Conservation (phyloP, 1,139 yeast genomes). For the Blastobotrys apis region DNA sequence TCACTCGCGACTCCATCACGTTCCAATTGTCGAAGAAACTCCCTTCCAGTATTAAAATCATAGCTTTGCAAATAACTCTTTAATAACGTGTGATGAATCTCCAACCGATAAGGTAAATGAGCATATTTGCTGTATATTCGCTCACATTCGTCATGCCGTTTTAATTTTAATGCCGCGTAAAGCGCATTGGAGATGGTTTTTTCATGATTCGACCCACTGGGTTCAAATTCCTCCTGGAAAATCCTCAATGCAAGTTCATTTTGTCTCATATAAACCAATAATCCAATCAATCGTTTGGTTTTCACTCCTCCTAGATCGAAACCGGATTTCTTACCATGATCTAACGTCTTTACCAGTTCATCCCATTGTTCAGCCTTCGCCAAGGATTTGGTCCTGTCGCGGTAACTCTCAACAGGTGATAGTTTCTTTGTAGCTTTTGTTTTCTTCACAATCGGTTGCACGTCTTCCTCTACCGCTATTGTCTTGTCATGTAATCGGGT, state of each 20-base stretch:
- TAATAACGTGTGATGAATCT: constrained; percentile 19
- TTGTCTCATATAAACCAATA: constrained; percentile 14
- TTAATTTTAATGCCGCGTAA: constrained; percentile 21
- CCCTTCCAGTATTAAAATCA: constrained; percentile 24
- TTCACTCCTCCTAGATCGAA: constrained; percentile 2
- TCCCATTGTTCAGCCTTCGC: constrained; percentile 13
- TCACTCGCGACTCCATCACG: constrained; percentile 16
- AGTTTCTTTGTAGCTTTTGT: too few relatives aligned
- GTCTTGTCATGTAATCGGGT: too few relatives aligned
- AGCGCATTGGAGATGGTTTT: constrained; percentile 20
- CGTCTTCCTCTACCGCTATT: too few relatives aligned
- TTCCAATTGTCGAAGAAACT: constrained; percentile 24
- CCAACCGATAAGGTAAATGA: constrained; percentile 17
- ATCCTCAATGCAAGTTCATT: constrained; percentile 17
- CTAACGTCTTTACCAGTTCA: constrained; percentile 11
- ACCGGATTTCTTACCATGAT: constrained; percentile 11
- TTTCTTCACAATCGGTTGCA: too few relatives aligned
- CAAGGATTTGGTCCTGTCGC: not conserved
- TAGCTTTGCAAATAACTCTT: constrained; percentile 21
- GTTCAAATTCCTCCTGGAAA: constrained; percentile 20
- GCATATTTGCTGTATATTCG: constrained; percentile 21
- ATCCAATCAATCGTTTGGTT: constrained; percentile 14
- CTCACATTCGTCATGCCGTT: constrained; percentile 21
- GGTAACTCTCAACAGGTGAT: not conserved
- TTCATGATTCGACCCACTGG: constrained; percentile 11